Evolutionary conservation across 1,284 basidiomycete species (phyloP).

Genomic region (Stereum hirsutum): DNA sequence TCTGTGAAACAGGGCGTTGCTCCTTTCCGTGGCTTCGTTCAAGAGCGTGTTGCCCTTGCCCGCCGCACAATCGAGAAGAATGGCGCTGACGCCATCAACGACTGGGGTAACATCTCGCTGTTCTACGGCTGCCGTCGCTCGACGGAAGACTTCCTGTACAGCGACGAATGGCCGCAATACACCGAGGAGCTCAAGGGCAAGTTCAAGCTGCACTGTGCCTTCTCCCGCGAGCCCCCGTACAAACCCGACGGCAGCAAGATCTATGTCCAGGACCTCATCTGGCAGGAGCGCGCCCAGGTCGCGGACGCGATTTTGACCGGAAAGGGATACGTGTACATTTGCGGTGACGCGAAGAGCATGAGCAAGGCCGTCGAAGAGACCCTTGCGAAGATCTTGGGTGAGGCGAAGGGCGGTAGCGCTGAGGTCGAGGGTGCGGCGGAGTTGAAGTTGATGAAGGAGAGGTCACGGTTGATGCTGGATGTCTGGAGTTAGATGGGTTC

Average conservation of each 20-base stretch:
- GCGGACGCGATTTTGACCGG: constrained; percentile 87
- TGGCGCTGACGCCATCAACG: constrained; percentile 81
- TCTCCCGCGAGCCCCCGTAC: constrained; percentile 80
- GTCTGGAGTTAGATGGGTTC: constrained; percentile 77
- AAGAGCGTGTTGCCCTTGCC: constrained; percentile 93
- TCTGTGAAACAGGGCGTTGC: constrained; percentile 76
- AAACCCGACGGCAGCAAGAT: constrained; percentile 92
- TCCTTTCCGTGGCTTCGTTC: constrained; percentile 97
- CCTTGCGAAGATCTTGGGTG: constrained; percentile 80
- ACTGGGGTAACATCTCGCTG: constrained; percentile 92
- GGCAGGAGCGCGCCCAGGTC: constrained; percentile 74
- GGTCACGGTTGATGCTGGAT: constrained; percentile 74
- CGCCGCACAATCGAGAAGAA: constrained; percentile 92
- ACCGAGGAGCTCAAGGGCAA: constrained; percentile 82
- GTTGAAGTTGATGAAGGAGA: constrained; percentile 89
- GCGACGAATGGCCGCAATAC: constrained; percentile 92
- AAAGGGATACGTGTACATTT: constrained; percentile 93
- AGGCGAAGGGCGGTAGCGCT: constrained; percentile 83
- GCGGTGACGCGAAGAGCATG: constrained; percentile 97
- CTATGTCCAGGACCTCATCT: constrained; percentile 96
- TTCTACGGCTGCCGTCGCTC: constrained; percentile 94
- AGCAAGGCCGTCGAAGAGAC: constrained; percentile 89
- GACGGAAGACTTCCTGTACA: constrained; percentile 88
- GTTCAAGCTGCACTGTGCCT: constrained; percentile 81
- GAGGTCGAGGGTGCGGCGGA: constrained; percentile 86